A percentile compares a stretch with the other conserved stretches of the same genome.
Conservation (phyloP, 176 grass and related monocot genomes). For the Saccharum spontaneum region DNA sequence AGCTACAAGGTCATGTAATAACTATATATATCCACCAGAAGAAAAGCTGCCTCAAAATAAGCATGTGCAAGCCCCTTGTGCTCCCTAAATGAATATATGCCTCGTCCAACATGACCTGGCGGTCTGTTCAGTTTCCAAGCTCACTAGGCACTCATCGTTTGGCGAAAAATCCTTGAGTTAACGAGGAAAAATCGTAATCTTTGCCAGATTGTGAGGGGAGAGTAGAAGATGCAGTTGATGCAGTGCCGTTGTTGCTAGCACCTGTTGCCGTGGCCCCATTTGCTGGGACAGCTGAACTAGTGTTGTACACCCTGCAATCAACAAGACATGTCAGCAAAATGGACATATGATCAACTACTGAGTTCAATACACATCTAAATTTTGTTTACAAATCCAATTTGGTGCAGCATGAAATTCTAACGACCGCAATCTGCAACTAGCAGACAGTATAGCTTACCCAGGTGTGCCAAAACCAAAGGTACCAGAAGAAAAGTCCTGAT, state of each 20-base stretch:
- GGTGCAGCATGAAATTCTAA: background rate
- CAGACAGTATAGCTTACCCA: conserved; percentile 49
- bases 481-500: conserved; percentile 43
- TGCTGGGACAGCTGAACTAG: conserved; percentile 29
- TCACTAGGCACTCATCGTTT: conserved; percentile 53
- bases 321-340: conserved; percentile 6
- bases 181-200: conserved; percentile 91
- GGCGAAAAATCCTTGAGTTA: conserved; percentile 85
- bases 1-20: conserved; percentile 40
- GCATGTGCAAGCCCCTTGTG: conserved; percentile 15
- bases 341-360: background rate
- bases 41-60: conserved; percentile 34
- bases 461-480: conserved; percentile 62
- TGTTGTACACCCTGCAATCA: conserved; percentile 54
- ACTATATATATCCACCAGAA: conserved; percentile 41
- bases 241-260: conserved; percentile 45
- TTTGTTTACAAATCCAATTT: conserved; percentile 13
- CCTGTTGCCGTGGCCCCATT: conserved; percentile 44
- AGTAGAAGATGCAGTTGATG: conserved; percentile 43
- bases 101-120: background rate
- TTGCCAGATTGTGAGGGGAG: conserved; percentile 59
- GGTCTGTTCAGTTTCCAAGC: background rate
- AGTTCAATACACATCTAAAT: background rate
- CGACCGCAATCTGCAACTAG: background rate
- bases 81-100: conserved; percentile 29